Percentiles rank a stretch among this genome's conserved stretches.
These are phyloP conservation scores for Excoecaria cochinchinensis DNA, from an alignment of 345 rosid genomes.

Conservation along the genomic window DNA sequence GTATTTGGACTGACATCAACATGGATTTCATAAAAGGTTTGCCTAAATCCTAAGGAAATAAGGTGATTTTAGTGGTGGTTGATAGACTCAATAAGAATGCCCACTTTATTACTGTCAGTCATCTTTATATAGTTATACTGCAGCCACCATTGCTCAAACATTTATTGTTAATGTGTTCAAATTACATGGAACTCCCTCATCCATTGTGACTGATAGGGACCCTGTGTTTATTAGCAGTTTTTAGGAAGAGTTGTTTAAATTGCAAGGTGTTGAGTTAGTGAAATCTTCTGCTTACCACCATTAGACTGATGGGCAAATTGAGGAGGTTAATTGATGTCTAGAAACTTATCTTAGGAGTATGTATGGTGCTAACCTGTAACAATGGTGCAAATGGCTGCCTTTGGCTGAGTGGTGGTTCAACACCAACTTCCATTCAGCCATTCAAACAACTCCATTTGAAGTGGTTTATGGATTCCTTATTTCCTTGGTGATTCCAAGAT, in stretches of 20 bases:
- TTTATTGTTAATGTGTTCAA: background rate
- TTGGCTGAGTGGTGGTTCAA: background rate
- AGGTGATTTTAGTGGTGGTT: background rate
- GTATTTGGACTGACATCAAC: no score
- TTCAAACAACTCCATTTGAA: background rate
- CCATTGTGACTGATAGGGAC: background rate
- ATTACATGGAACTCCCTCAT: background rate
- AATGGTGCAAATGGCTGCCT: background rate
- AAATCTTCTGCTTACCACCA: background rate
- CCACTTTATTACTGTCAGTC: background rate
- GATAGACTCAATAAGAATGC: background rate
- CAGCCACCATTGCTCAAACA: background rate
- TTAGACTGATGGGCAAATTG: no score
- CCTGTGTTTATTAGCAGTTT: background rate
- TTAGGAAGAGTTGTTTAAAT: background rate
- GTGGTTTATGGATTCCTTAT: constrained; percentile 1
- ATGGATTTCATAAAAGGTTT: no score
- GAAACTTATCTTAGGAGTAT: background rate
- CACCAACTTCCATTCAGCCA: background rate
- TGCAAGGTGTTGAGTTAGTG: background rate
- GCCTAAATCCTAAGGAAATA: background rate
- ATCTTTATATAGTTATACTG: constrained; percentile 2
- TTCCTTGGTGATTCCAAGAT: background rate
- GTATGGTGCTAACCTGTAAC: background rate
- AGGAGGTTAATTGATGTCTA: background rate